Percentiles rank a stretch among this genome's conserved stretches.
These are phyloP conservation scores for Candida tibetensis DNA, from an alignment of 805 yeast species.

Conservation along the genomic window DNA sequence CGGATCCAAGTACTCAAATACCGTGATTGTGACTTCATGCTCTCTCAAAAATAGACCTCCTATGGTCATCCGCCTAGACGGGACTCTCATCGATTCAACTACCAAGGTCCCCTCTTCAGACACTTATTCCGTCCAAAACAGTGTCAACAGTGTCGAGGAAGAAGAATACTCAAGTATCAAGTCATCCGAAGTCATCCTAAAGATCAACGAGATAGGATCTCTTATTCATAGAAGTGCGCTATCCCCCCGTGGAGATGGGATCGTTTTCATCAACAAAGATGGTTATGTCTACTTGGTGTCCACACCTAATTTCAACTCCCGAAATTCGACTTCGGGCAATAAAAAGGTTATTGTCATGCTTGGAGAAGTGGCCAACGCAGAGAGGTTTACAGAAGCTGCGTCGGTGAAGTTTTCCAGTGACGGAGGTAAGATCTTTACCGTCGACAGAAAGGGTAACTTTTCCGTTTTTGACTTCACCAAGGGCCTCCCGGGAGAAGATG, in stretches of 20 bases:
- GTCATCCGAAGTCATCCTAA: slow-evolving; percentile 38
- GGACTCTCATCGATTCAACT: slow-evolving; percentile 47
- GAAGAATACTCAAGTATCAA: slow-evolving; percentile 21
- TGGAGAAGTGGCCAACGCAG: slow-evolving; percentile 77
- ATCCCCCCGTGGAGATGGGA: slow-evolving; percentile 83
- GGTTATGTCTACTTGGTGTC: slow-evolving; percentile 73
- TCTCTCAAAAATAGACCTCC: slow-evolving; percentile 34
- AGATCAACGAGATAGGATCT: slow-evolving; percentile 78
- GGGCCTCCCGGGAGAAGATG: slow-evolving; percentile 68
- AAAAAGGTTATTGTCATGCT: slow-evolving; percentile 59
- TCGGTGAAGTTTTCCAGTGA: slow-evolving; percentile 70
- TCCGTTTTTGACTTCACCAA: slow-evolving; percentile 86
- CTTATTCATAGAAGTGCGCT: slow-evolving; percentile 69
- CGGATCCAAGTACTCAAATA: slow-evolving; percentile 34
- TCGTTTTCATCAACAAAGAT: slow-evolving; percentile 74
- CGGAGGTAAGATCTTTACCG: slow-evolving; percentile 72
- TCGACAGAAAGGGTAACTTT: slow-evolving; percentile 79
- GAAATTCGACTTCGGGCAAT: slow-evolving; percentile 10
- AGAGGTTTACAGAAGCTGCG: slow-evolving; percentile 73
- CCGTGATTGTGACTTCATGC: slow-evolving; percentile 37
- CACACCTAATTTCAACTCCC: slow-evolving; percentile 46
- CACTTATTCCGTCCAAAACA: slow-evolving; percentile 18
- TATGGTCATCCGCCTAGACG: slow-evolving; percentile 31
- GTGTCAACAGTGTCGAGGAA: slow-evolving; percentile 17
- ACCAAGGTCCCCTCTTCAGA: slow-evolving; percentile 10